Conservation (phyloP, 2,329 filamentous ascomycete genomes). For the Exophiala spinifera region DNA sequence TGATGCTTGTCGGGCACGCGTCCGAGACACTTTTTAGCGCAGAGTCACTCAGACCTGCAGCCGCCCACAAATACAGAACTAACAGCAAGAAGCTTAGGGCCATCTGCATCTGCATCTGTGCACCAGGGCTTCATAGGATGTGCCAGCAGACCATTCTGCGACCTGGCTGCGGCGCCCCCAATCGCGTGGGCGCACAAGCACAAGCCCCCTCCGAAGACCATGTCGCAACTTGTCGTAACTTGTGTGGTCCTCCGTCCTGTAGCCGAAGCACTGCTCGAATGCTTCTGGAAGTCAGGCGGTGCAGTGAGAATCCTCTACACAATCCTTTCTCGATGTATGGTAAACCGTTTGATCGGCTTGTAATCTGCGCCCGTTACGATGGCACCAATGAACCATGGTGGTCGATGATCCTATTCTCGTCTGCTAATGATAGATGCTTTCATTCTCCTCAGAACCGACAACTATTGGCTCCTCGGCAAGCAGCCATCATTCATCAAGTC, state of each 20-base stretch:
- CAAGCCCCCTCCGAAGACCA: no score
- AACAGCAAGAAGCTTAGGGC: neutral
- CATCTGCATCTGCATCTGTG: neutral
- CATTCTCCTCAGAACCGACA: neutral
- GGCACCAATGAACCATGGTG: constrained; percentile 19
- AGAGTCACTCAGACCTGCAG: constrained; percentile 17
- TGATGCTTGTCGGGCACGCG: constrained; percentile 20
- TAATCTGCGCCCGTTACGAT: constrained; percentile 11
- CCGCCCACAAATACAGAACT: neutral
- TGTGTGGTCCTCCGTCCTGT: neutral
- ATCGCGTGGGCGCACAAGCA: no score
- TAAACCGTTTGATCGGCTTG: neutral
- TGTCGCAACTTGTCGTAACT: no score
- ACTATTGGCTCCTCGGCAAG: constrained; percentile 10
- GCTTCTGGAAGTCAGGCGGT: constrained; percentile 13
- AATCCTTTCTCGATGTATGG: neutral
- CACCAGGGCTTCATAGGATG: neutral
- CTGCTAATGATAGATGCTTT: neutral
- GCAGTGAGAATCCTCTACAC: neutral
- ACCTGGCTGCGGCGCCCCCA: neutral
- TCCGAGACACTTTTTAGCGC: constrained; percentile 15
- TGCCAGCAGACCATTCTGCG: neutral
- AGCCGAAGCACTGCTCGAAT: constrained; percentile 3
- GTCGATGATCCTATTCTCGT: neutral
- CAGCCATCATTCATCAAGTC: constrained; percentile 4